Conservation (phyloP, 495 filamentous ascomycete genomes). For the Letharia lupina region DNA sequence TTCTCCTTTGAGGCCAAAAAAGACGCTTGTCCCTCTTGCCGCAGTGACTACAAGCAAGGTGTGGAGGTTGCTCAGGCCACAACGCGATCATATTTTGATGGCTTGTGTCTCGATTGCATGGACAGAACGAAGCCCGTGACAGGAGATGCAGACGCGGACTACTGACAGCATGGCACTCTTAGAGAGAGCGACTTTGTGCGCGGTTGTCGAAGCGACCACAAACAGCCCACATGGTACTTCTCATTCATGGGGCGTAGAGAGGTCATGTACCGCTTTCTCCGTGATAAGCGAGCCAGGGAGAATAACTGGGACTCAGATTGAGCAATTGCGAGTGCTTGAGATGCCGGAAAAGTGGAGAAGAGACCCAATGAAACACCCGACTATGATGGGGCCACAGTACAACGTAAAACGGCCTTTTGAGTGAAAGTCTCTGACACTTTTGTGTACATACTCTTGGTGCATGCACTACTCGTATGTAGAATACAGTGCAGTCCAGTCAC, state of each 20-base stretch:
- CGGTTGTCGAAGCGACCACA: conserved; percentile 23
- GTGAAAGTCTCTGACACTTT: no score
- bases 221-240: conserved; percentile 27
- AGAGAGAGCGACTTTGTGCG: conserved; percentile 16
- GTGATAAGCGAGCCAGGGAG: neutral
- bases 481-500: no score
- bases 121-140: conserved; percentile 23
- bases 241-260: conserved; percentile 25
- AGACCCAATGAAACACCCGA: no score
- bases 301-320: neutral
- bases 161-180: conserved; percentile 22
- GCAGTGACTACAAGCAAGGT: conserved; percentile 5
- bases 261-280: conserved; percentile 9
- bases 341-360: no score
- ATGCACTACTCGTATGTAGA: no score
- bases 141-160: conserved; percentile 20
- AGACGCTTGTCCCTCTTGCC: conserved; percentile 10
- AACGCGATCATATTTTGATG: conserved; percentile 22
- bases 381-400: no score
- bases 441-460: no score
- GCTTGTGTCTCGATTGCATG: conserved; percentile 30
- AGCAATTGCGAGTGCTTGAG: neutral
- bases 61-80: neutral
- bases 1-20: conserved; percentile 14
- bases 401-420: no score